Conservation (phyloP, 306 rosid genomes). For the Medicago lupulina region DNA sequence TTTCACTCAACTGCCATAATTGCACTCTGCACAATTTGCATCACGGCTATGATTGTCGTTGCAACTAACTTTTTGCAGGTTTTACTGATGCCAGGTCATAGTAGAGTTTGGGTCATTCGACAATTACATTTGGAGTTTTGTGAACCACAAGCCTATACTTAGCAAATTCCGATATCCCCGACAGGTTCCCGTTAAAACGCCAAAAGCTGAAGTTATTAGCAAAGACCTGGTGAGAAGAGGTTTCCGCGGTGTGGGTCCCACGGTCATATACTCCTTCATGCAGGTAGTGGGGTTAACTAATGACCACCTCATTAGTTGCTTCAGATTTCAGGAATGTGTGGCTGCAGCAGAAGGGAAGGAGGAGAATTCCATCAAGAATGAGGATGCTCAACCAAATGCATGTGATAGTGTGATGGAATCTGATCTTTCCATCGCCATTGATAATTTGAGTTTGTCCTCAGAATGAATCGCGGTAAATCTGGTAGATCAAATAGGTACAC, state of each 20-base stretch:
- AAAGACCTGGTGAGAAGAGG: constrained; percentile 84
- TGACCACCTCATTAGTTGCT: constrained; percentile 82
- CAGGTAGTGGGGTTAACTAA: constrained; percentile 79
- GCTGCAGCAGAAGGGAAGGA: constrained; percentile 62
- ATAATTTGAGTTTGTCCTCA: constrained; percentile 64
- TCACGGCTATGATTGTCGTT: constrained; percentile 39
- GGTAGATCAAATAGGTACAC: constrained; percentile 42
- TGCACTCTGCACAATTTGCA: constrained; percentile 33
- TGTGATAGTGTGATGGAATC: constrained; percentile 50
- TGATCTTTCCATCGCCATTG: constrained; percentile 66
- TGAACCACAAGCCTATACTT: constrained; percentile 75
- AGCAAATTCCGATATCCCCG: constrained; percentile 77
- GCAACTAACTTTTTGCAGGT: constrained; percentile 70
- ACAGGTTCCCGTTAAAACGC: constrained; percentile 80
- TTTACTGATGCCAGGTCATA: constrained; percentile 71
- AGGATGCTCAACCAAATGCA: constrained; percentile 46
- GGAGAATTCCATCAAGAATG: constrained; percentile 52
- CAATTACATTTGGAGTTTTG: constrained; percentile 85
- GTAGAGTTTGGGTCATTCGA: constrained; percentile 76
- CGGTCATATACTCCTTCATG: constrained; percentile 82
- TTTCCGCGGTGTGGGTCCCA: constrained; percentile 79
- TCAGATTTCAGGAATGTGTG: constrained; percentile 74
- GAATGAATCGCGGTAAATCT: constrained; percentile 50
- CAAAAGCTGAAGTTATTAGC: constrained; percentile 83
- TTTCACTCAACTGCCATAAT: constrained; percentile 42